Percentiles rank a stretch among this genome's conserved stretches.
Conservation (phyloP, 805 yeast genomes). For the Sugiyamaella boreocaroliniensis region DNA sequence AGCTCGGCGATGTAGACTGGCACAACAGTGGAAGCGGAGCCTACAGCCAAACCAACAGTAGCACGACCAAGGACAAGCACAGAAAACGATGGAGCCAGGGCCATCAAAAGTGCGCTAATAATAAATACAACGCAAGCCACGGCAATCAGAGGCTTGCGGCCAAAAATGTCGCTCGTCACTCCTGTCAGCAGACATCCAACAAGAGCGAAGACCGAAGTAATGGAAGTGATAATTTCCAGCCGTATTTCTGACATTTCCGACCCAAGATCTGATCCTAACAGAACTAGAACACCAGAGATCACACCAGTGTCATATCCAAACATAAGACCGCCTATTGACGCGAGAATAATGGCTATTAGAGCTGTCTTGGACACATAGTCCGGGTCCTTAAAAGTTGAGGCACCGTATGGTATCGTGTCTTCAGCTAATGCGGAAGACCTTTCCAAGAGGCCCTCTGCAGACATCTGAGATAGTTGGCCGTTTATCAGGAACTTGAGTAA, state of each 20-base stretch:
- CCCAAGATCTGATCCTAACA: constrained; percentile 67
- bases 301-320: constrained; percentile 97
- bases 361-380: background rate
- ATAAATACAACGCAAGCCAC: constrained; percentile 75
- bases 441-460: too few relatives aligned
- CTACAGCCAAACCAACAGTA: constrained; percentile 65
- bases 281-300: constrained; percentile 84
- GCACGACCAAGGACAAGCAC: constrained; percentile 78
- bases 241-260: constrained; percentile 60
- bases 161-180: constrained; percentile 63
- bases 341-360: background rate
- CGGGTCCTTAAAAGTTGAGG: too few relatives aligned
- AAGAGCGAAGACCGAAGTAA: constrained; percentile 90
- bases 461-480: too few relatives aligned
- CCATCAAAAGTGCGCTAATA: constrained; percentile 77
- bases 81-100: constrained; percentile 74
- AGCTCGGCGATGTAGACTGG: constrained; percentile 54
- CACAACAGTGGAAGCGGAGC: constrained; percentile 61
- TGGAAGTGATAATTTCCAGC: constrained; percentile 85
- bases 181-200: constrained; percentile 79
- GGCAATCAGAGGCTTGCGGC: constrained; percentile 77
- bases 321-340: constrained; percentile 72
- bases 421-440: too few relatives aligned
- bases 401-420: too few relatives aligned
- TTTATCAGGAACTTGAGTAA: too few relatives aligned